Conservation (phyloP, 2,329 filamentous ascomycete species). For the Botrytis tulipae region DNA sequence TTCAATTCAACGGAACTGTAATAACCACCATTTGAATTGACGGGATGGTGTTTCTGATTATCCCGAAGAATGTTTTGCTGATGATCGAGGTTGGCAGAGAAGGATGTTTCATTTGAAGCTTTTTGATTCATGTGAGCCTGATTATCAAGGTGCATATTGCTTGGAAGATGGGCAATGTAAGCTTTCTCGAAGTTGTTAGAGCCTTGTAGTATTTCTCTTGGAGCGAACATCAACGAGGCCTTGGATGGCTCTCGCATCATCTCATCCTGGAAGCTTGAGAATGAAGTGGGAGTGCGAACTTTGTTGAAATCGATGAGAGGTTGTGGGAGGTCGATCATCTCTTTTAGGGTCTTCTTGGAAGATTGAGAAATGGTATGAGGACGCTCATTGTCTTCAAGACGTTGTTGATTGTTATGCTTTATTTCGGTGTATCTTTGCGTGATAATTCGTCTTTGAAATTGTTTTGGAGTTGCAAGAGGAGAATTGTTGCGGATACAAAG, state of each 20-base stretch:
- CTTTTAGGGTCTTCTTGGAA: background rate
- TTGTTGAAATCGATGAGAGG: background rate
- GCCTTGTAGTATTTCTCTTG: background rate
- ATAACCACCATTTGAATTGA: background rate
- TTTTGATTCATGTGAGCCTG: background rate
- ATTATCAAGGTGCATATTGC: too few relatives aligned
- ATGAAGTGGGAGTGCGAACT: background rate
- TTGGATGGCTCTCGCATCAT: background rate
- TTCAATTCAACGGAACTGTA: background rate
- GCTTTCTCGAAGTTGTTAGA: background rate
- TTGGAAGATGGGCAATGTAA: too few relatives aligned
- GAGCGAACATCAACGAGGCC: background rate
- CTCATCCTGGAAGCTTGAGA: background rate
- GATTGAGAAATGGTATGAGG: background rate
- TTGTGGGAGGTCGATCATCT: background rate
- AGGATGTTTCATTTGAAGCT: too few relatives aligned
- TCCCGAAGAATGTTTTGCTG: background rate
- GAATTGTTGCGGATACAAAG: background rate
- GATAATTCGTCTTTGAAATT: too few relatives aligned
- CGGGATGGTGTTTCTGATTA: background rate
- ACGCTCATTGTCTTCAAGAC: background rate
- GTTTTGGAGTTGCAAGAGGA: too few relatives aligned
- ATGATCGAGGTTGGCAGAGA: background rate
- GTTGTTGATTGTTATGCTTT: background rate
- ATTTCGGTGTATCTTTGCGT: background rate